Evolutionary conservation across 2,329 filamentous ascomycete species (phyloP), one percentile per base, ranked within the genome.

Genomic region (Leptographium lundbergii): DNA sequence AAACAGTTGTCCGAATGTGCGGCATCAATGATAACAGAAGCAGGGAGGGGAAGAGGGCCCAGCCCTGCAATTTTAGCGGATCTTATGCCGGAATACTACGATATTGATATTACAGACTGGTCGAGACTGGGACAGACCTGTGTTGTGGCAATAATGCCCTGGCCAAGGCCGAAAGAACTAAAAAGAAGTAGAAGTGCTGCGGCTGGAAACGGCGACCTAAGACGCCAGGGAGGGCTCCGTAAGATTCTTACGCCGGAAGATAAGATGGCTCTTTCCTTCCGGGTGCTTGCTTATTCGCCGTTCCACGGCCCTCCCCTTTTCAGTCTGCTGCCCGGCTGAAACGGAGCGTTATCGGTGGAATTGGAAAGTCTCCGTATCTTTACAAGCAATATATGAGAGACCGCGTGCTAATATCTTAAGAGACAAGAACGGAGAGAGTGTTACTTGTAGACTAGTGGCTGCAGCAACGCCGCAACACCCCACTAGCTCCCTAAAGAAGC

Each of bases 1-100:
- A 50, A 50, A 50, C 47, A 7, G 24, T 17, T 11, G 24, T 4
- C 5, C 14, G 24, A 14, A 50, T 25, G 24, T 45, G 42, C 19
- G 42, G 42, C 42, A 25, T 50, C 22, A 25, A 50, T 24, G 13
- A 25, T 50, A 27, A 24, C 4, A 50, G 47, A 25, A 5, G 22
- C 11, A 50, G 27, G 19, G n/a, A 34, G 27, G 29, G 29, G 29
- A 54, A 54, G 32, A 54, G 52, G 52, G 52, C 32, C 34, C 52
- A 39, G 52, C 52, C 52, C 52, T 54, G 52, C n/a, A 54, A 39
- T 54, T 54, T 36, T 54, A 54, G 52, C 52, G 52, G 52, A 39
- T 39, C 52, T 32, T 34, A 36, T 22, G 10, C 22, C 19, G 50
- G 17, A 27, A 27, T n/a, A 45, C 42, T 45, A n/a, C 42, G 39